Conservation (phyloP, 768 basidiomycete genomes). For the Leccinum pellstonianum region DNA sequence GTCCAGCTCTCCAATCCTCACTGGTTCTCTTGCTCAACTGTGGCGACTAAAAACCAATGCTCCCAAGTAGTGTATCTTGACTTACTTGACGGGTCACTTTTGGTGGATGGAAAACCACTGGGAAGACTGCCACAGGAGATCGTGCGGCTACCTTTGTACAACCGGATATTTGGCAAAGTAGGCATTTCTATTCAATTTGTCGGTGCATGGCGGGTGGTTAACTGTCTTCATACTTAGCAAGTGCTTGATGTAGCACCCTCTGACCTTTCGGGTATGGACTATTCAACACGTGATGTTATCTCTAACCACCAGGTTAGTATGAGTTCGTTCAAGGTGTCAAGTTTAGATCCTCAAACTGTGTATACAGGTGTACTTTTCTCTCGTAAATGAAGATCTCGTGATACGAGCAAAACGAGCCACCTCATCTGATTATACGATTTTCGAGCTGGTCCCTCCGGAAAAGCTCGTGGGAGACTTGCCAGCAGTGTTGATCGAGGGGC, state of each 20-base stretch:
- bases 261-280: conserved; percentile 24
- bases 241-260: conserved; percentile 18
- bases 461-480: conserved; percentile 30
- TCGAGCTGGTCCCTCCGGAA: conserved; percentile 18
- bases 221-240: conserved; percentile 12
- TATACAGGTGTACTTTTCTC: conserved; percentile 24
- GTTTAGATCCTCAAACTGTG: not conserved
- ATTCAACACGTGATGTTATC: conserved; percentile 17
- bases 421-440: not conserved
- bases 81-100: conserved; percentile 23
- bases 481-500: conserved; percentile 16
- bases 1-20: conserved; percentile 2
- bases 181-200: not conserved
- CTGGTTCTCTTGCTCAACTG: conserved; percentile 24
- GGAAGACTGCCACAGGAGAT: conserved; percentile 23
- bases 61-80: conserved; percentile 27
- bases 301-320: conserved; percentile 21
- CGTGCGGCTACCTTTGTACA: conserved; percentile 17
- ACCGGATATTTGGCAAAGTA: conserved; percentile 22
- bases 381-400: conserved; percentile 15
- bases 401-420: conserved; percentile 14
- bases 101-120: conserved; percentile 26
- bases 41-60: not conserved
- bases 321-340: not conserved
- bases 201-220: not conserved